Conservation (phyloP, 257 asterid species). For the Pogostemon cablin region DNA sequence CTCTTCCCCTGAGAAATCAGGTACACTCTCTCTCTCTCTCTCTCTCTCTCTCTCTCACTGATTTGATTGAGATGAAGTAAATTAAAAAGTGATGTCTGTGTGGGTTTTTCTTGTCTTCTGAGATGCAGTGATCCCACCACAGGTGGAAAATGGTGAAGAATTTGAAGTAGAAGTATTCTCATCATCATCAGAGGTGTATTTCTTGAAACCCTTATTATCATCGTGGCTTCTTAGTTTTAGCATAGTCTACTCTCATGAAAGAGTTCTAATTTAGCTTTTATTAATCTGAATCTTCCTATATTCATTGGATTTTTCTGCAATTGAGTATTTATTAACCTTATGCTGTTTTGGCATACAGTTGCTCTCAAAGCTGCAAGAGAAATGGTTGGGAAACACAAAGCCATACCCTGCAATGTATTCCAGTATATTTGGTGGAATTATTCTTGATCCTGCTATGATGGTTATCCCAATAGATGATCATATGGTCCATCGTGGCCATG, state of each 20-base stretch:
- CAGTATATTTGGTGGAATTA: conserved; percentile 75
- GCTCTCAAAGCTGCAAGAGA: conserved; percentile 68
- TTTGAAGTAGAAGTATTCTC: conserved; percentile 65
- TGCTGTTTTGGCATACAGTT: conserved; percentile 43
- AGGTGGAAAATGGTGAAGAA: conserved; percentile 47
- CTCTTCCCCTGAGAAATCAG: conserved; percentile 39
- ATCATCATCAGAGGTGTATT: conserved; percentile 65
- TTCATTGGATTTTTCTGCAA: neutral
- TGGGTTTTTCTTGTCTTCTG: conserved; percentile 7
- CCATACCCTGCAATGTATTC: conserved; percentile 94
- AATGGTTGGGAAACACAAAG: conserved; percentile 66
- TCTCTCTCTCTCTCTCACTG: conserved; percentile 17
- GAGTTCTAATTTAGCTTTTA: too few species aligned
- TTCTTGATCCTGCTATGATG: conserved; percentile 92
- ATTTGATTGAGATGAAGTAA: neutral
- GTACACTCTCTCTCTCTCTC: conserved; percentile 32
- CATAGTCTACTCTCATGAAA: too few species aligned
- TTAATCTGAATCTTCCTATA: neutral
- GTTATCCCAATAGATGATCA: conserved; percentile 88
- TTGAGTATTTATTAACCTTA: neutral
- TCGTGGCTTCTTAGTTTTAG: neutral
- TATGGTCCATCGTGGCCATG: conserved; percentile 98
- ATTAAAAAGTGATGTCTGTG: neutral
- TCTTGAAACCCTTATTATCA: neutral
- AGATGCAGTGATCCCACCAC: conserved; percentile 37